A percentile compares a stretch with the other conserved stretches of the same genome.
These are phyloP conservation scores for Trypanosoma brucei DNA, from an alignment of 208 protist species.

Conservation along the genomic window DNA sequence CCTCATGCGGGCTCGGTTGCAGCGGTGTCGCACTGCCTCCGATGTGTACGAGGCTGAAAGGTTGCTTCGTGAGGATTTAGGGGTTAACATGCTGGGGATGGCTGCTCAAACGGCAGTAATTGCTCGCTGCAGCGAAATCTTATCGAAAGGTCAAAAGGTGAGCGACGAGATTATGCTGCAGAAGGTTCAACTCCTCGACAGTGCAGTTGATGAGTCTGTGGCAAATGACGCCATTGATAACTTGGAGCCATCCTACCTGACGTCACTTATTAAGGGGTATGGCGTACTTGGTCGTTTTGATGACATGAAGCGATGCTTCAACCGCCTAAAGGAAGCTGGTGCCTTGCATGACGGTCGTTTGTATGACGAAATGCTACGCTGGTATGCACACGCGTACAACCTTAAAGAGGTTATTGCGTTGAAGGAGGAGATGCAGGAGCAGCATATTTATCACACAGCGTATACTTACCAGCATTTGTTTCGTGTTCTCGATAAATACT, in stretches of 20 bases:
- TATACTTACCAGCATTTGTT: slow-evolving; percentile 84
- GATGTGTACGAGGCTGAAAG: slow-evolving; percentile 67
- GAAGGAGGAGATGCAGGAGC: slow-evolving; percentile 83
- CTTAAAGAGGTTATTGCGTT: slow-evolving; percentile 84
- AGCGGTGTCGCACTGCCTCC: slow-evolving; percentile 26
- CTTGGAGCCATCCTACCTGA: slow-evolving; percentile 52
- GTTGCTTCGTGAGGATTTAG: slow-evolving; percentile 37
- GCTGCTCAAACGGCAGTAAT: slow-evolving; percentile 70
- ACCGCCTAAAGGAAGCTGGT: slow-evolving; percentile 39
- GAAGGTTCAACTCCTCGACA: slow-evolving; percentile 70
- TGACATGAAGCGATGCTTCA: slow-evolving; percentile 73
- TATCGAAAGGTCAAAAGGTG: slow-evolving; percentile 39
- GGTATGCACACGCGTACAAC: slow-evolving; percentile 82
- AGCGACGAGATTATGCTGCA: slow-evolving; percentile 74
- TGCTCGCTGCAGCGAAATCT: slow-evolving; percentile 66
- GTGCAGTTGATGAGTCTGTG: slow-evolving; percentile 53
- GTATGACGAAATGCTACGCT: slow-evolving; percentile 89
- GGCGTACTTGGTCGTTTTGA: slow-evolving; percentile 74
- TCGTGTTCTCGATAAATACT: slow-evolving; percentile 84
- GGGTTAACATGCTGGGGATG: slow-evolving; percentile 46
- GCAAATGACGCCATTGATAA: slow-evolving; percentile 57
- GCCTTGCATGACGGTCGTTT: slow-evolving; percentile 60
- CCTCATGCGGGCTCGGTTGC: slow-evolving; percentile 34
- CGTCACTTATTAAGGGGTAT: slow-evolving; percentile 78
- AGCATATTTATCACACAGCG: slow-evolving; percentile 71